These are phyloP conservation scores for Calonectria henricotiae DNA, from an alignment of 2,329 filamentous ascomycete genomes.

Conservation along the genomic window DNA sequence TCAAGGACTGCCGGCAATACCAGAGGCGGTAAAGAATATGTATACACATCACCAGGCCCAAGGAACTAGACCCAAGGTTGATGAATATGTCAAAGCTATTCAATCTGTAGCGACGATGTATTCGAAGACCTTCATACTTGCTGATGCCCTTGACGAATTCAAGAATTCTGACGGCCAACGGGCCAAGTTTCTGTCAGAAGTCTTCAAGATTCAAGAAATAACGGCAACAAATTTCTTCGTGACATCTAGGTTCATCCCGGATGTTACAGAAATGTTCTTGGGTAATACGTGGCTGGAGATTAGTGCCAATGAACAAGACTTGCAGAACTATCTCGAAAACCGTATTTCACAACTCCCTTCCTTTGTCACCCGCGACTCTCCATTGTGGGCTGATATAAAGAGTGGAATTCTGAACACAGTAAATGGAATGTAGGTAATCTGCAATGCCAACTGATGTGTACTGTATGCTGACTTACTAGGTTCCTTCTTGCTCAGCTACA, in stretches of 20 bases:
- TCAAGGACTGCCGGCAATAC: not conserved
- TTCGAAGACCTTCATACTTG: slow-evolving; percentile 36
- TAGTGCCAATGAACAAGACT: slow-evolving; percentile 39
- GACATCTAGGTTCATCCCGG: slow-evolving; percentile 48
- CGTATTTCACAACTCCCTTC: not conserved
- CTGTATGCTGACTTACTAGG: not conserved
- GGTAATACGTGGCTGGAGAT: slow-evolving; percentile 31
- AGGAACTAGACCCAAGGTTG: not conserved
- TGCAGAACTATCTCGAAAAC: slow-evolving; percentile 33
- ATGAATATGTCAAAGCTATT: not conserved
- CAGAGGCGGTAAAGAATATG: not conserved
- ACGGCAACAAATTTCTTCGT: slow-evolving; percentile 40
- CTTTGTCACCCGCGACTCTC: rapidly evolving
- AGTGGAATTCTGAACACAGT: not conserved
- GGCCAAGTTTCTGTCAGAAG: slow-evolving; percentile 1
- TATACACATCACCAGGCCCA: not conserved
- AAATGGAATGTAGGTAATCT: slow-evolving; percentile 7
- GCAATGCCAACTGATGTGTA: not conserved
- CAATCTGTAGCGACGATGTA: not conserved
- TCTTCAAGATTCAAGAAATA: slow-evolving; percentile 21
- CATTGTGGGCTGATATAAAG: not conserved
- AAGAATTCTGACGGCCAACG: not conserved
- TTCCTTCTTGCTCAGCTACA: slow-evolving; percentile 4
- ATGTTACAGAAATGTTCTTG: slow-evolving; percentile 33
- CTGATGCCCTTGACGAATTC: slow-evolving; percentile 53